Percentiles rank a stretch among this genome's conserved stretches.
Conservation (phyloP, 192 early-diverging fungal genomes). For the Coemansia aciculifera region DNA sequence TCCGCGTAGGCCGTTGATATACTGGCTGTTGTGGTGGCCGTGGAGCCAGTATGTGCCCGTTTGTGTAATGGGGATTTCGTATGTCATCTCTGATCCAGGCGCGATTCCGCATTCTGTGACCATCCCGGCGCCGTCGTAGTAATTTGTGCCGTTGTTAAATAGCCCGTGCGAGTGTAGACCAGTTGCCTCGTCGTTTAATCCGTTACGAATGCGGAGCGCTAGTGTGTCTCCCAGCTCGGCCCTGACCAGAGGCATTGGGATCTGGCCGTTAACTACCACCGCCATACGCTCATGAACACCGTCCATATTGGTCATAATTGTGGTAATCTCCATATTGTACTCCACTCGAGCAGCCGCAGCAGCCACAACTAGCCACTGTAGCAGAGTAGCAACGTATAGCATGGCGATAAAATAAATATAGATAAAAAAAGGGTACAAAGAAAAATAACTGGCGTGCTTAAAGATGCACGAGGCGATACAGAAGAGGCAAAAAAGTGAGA, state of each 20-base stretch:
- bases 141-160: conserved; percentile 70
- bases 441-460: background rate
- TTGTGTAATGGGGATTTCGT: conserved; percentile 67
- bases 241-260: conserved; percentile 54
- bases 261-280: conserved; percentile 62
- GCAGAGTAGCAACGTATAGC: background rate
- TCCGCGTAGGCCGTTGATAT: conserved; percentile 74
- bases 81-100: conserved; percentile 59
- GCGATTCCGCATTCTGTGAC: conserved; percentile 78
- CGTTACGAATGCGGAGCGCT: conserved; percentile 50
- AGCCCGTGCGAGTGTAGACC: conserved; percentile 75
- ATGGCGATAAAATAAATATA: background rate
- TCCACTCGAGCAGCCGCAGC: conserved; percentile 32
- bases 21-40: conserved; percentile 67
- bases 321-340: conserved; percentile 67
- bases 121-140: conserved; percentile 67
- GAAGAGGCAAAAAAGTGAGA: background rate
- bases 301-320: conserved; percentile 62
- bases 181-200: conserved; percentile 58
- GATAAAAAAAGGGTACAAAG: background rate
- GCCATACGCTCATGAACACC: conserved; percentile 59
- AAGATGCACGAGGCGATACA: background rate
- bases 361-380: conserved; percentile 3
- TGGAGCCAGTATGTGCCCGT: conserved; percentile 86
- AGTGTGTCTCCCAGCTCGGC: conserved; percentile 30